Evolutionary conservation across 2,329 filamentous ascomycete species (phyloP).

Genomic region (Apiospora koreana): DNA sequence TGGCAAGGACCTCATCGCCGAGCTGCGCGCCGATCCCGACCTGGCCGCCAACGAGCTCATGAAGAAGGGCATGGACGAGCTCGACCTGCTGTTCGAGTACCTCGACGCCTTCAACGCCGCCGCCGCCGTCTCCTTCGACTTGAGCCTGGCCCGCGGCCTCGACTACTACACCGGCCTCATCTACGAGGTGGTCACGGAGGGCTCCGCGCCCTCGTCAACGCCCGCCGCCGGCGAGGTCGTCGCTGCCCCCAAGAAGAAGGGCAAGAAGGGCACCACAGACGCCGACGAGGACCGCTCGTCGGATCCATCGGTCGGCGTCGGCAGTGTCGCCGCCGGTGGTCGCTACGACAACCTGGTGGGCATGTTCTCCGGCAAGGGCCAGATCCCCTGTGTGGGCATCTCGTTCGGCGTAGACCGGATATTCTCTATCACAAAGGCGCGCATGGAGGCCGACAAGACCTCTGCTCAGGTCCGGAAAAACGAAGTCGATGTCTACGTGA

Average conservation of each 20-base stretch:
- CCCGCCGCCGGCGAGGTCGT: conserved; percentile 36
- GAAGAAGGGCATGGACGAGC: conserved; percentile 69
- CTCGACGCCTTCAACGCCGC: conserved; percentile 66
- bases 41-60: conserved; percentile 64
- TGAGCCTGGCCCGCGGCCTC: conserved; percentile 72
- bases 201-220: conserved; percentile 48
- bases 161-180: conserved; percentile 78
- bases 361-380: conserved; percentile 72
- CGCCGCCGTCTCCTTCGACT: conserved; percentile 69
- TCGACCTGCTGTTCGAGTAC: conserved; percentile 69
- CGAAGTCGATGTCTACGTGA: conserved; percentile 89
- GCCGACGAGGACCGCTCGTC: conserved; percentile 62
- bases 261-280: conserved; percentile 44
- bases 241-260: conserved; percentile 38
- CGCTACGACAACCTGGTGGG: conserved; percentile 77
- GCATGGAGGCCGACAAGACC: conserved; percentile 50
- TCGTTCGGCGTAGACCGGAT: conserved; percentile 80
- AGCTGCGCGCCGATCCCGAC: conserved; percentile 58
- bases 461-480: conserved; percentile 60
- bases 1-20: conserved; percentile 62
- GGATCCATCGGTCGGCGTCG: conserved; percentile 71
- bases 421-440: conserved; percentile 74
- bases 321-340: conserved; percentile 74
- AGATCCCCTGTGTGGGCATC: conserved; percentile 77
- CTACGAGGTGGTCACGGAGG: conserved; percentile 74